Evolutionary conservation across 2,329 filamentous ascomycete genomes (phyloP).

Genomic region (Hyphodiscus sp.): DNA sequence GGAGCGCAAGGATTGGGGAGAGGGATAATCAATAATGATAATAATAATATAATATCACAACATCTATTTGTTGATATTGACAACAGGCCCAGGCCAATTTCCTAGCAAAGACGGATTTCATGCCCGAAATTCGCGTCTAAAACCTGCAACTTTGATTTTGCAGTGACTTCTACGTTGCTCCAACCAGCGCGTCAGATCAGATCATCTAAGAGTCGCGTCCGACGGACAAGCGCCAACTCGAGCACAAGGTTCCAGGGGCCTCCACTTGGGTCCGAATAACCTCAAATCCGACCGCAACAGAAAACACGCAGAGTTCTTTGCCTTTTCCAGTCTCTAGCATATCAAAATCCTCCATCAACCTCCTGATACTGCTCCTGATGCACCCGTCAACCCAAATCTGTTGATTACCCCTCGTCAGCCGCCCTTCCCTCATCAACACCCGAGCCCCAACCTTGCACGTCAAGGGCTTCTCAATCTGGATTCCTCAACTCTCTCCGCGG

Average conservation of each 20-base stretch:
- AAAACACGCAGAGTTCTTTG: constrained; percentile 1
- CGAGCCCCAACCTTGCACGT: not conserved
- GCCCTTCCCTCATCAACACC: not conserved
- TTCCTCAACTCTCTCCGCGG: constrained; percentile 42
- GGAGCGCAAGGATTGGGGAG: not conserved
- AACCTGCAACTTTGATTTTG: constrained; percentile 2
- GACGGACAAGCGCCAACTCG: constrained; percentile 15
- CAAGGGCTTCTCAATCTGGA: constrained; percentile 40
- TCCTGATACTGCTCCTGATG: not conserved
- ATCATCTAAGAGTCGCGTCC: constrained; percentile 9
- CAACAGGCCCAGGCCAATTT: constrained; percentile 15
- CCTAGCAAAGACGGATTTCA: constrained; percentile 4
- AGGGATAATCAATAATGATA: constrained; percentile 6
- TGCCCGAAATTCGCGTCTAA: constrained; percentile 7
- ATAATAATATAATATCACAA: constrained; percentile 7
- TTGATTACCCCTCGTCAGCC: constrained; percentile 8
- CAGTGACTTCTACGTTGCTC: not conserved
- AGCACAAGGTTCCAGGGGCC: constrained; percentile 11
- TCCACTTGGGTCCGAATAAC: constrained; percentile 21
- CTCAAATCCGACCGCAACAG: constrained; percentile 16
- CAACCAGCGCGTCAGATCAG: constrained; percentile 19
- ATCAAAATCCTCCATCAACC: not conserved
- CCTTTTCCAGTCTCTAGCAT: constrained; percentile 1
- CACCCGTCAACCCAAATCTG: not conserved
- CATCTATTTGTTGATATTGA: constrained; percentile 12